Evolutionary conservation across 1,284 basidiomycete genomes (phyloP).

Genomic region (Omphalotus olearius): DNA sequence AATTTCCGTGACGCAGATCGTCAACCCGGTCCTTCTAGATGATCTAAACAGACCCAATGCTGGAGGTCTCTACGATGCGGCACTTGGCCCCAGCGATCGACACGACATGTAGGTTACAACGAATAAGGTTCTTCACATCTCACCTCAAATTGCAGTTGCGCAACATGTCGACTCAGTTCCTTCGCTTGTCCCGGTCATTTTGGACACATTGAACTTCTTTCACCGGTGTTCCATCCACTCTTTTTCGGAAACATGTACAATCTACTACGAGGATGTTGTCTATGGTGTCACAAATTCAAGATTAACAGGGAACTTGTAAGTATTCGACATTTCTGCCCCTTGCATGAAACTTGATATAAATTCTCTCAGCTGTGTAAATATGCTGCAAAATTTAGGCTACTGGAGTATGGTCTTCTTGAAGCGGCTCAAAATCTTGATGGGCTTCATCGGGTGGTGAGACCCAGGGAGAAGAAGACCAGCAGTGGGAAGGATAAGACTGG

Average conservation of each 20-base stretch:
- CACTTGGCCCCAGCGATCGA: conserved; percentile 86
- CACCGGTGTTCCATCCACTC: conserved; percentile 94
- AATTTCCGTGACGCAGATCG: conserved; percentile 96
- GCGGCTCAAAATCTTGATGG: conserved; percentile 67
- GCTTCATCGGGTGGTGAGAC: conserved; percentile 34
- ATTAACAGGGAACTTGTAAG: conserved; percentile 72
- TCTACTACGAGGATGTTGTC: conserved; percentile 85
- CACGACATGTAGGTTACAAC: conserved; percentile 75
- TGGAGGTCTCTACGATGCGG: conserved; percentile 94
- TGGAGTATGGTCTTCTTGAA: conserved; percentile 12
- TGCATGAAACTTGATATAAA: conserved; percentile 7
- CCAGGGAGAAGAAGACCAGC: conserved; percentile 20
- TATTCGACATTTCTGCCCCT: conserved; percentile 15
- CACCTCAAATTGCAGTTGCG: conserved; percentile 58
- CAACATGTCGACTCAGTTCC: conserved; percentile 89
- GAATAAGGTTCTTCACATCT: conserved; percentile 8
- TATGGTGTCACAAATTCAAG: conserved; percentile 96
- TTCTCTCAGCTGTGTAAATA: conserved; percentile 71
- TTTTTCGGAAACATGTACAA: conserved; percentile 95
- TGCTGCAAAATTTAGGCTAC: conserved; percentile 64
- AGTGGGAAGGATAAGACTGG: conserved; percentile 24
- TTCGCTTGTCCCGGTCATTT: conserved; percentile 98
- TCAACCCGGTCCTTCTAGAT: conserved; percentile 92
- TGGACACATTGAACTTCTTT: conserved; percentile 97
- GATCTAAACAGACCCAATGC: conserved; percentile 89